Evolutionary conservation across 495 filamentous ascomycete genomes (phyloP).

Genomic region (Penicillium chermesinum): DNA sequence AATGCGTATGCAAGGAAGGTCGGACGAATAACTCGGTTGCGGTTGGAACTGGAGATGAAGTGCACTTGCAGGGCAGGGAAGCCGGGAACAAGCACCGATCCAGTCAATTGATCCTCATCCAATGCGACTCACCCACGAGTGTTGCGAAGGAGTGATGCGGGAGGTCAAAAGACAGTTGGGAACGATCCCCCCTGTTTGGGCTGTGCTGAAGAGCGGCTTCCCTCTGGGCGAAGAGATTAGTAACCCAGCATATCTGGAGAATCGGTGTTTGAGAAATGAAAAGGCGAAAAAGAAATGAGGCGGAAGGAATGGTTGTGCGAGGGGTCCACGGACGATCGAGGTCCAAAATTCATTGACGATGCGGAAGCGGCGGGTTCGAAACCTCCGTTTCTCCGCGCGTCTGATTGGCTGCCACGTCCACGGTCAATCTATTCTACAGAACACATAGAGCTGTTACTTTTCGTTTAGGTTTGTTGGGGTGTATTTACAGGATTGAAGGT

Average conservation of each 20-base stretch:
- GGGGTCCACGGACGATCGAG: neutral
- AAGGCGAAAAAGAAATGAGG: constrained; percentile 11
- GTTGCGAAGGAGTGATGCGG: constrained; percentile 3
- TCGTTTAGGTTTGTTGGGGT: neutral
- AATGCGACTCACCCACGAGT: constrained; percentile 3
- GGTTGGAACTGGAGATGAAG: no score
- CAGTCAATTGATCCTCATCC: constrained; percentile 14
- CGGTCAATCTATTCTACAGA: constrained; percentile 8
- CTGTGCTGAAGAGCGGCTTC: constrained; percentile 25
- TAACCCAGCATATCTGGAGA: constrained; percentile 19
- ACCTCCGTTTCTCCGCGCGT: constrained; percentile 16
- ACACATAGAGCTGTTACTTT: neutral
- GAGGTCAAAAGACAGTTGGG: constrained; percentile 6
- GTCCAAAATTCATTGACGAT: constrained; percentile 10
- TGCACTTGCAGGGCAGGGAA: constrained; percentile 16
- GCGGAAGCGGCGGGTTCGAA: constrained; percentile 36
- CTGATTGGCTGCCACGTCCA: constrained; percentile 28
- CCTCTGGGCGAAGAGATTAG: constrained; percentile 17
- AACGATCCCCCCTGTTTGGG: constrained; percentile 23
- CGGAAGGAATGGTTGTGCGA: constrained; percentile 1
- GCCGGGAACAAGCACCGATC: constrained; percentile 18
- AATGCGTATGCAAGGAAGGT: no score
- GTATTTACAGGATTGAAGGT: neutral
- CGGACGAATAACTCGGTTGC: no score
- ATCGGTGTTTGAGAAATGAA: neutral